These are phyloP conservation scores for Candida schatavii DNA, from an alignment of 805 yeast genomes.

Conservation along the genomic window DNA sequence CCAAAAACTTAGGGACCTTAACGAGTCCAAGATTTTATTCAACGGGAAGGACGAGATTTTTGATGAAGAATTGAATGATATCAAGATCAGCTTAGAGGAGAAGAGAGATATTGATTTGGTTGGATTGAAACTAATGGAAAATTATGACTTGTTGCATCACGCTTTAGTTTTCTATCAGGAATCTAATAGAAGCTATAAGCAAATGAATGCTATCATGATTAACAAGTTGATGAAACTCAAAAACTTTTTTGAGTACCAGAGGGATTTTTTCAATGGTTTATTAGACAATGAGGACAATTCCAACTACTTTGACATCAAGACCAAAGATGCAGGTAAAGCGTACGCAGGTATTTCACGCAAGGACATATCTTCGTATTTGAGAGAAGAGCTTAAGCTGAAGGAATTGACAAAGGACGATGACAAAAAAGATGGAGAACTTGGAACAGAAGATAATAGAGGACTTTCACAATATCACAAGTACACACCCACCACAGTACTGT, in stretches of 20 bases:
- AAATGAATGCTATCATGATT: slow-evolving; percentile 24
- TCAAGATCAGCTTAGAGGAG: slow-evolving; percentile 16
- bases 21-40: slow-evolving; percentile 23
- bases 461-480: not conserved
- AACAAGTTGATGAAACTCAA: slow-evolving; percentile 38
- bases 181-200: slow-evolving; percentile 32
- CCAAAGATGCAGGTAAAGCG: slow-evolving; percentile 25
- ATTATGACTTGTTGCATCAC: slow-evolving; percentile 31
- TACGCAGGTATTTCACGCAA: slow-evolving; percentile 25
- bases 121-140: slow-evolving; percentile 26
- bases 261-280: slow-evolving; percentile 21
- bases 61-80: slow-evolving; percentile 28
- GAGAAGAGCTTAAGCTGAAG: slow-evolving; percentile 7
- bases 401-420: not conserved
- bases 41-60: slow-evolving; percentile 12
- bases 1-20: slow-evolving; percentile 21
- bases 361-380: slow-evolving; percentile 13
- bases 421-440: not conserved
- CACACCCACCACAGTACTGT: slow-evolving; percentile 4
- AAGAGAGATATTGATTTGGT: slow-evolving; percentile 33
- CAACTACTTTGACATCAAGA: slow-evolving; percentile 14
- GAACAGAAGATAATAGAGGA: not conserved
- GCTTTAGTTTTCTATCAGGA: slow-evolving; percentile 35
- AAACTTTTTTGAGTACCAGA: slow-evolving; percentile 38
- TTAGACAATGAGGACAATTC: slow-evolving; percentile 14